Evolutionary conservation across 306 rosid species (phyloP), one percentile per base, ranked within the genome.

Genomic region (Malus sieversii): DNA sequence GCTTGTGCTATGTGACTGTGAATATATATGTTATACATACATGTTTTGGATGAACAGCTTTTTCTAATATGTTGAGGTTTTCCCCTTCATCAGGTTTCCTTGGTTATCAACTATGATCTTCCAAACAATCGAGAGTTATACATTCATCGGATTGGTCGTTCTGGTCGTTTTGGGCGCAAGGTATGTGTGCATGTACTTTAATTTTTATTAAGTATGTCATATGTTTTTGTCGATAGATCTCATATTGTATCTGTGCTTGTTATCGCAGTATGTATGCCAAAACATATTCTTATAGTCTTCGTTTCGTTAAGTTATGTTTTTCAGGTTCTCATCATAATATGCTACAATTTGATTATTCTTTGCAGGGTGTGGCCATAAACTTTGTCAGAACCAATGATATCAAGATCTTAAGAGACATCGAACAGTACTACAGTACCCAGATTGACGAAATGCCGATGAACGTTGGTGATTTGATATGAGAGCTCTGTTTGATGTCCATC

Each of bases 121-220:
- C 98, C 98, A 40, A 94, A 94, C 84, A 94, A 94, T 81, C 96
- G 98, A 70, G 98, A 94, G 80, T 90, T 94, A 58, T 94, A 95
- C 86, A 95, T 95, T 75, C 98, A 95, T 83, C 90, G 98, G 42
- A 95, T 95, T 77, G 98, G 97, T 59, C 96, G 96, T 12, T 94
- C 97, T 81, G 98, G 98, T 79, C 98, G 98, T 69, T 94, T 92
- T 92, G 98, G 98, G 32, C 92, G 98, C 79, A 95, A 94, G 98
- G 98, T 94, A 87, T 71, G 62, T 10, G 11, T 40, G 40, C 2
- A 35, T 35, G 9, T 40, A 40, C 11, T 40, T 10, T 9, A 40
- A 40, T 40, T 40, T 10, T 40, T 40, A 2, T 40, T 2, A 22
- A 22, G 23, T 22, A 10, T 40, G 45, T 2, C 11, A 40, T 40